A percentile compares a stretch with the other conserved stretches of the same genome.
These are phyloP conservation scores for Colletotrichum costaricense DNA, from an alignment of 2,329 filamentous ascomycete species.

Conservation along the genomic window DNA sequence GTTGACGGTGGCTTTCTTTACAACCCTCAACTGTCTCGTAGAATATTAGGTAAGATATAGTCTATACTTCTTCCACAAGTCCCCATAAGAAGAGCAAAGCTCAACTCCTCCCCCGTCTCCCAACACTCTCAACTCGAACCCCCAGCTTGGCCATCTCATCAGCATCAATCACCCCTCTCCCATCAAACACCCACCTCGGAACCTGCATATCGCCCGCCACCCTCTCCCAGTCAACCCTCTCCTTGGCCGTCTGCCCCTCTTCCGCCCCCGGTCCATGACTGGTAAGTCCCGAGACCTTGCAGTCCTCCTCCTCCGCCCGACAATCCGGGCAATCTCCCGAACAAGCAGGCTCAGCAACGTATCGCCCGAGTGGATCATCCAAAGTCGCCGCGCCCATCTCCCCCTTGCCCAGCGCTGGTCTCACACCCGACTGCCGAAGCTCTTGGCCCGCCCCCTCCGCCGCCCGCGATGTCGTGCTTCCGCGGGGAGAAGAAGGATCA, in stretches of 20 bases:
- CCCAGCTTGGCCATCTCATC: constrained; percentile 61
- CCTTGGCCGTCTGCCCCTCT: constrained; percentile 58
- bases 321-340: constrained; percentile 62
- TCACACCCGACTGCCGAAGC: constrained; percentile 57
- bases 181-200: constrained; percentile 68
- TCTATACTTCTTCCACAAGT: neutral
- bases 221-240: constrained; percentile 62
- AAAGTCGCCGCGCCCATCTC: constrained; percentile 39
- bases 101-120: constrained; percentile 49
- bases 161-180: constrained; percentile 64
- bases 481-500: neutral
- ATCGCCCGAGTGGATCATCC: constrained; percentile 57
- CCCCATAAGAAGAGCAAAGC: neutral
- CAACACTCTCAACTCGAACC: constrained; percentile 64
- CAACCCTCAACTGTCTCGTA: neutral
- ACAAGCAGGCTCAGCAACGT: constrained; percentile 58
- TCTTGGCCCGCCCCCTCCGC: constrained; percentile 40
- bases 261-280: constrained; percentile 54
- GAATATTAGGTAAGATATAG: neutral
- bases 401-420: constrained; percentile 47
- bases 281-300: constrained; percentile 49
- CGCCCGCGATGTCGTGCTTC: constrained; percentile 43
- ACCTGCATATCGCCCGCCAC: constrained; percentile 62
- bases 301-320: constrained; percentile 52
- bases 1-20: neutral